These are phyloP conservation scores for Beta corolliflora DNA, from an alignment of 179 eudicot genomes.

Conservation along the genomic window DNA sequence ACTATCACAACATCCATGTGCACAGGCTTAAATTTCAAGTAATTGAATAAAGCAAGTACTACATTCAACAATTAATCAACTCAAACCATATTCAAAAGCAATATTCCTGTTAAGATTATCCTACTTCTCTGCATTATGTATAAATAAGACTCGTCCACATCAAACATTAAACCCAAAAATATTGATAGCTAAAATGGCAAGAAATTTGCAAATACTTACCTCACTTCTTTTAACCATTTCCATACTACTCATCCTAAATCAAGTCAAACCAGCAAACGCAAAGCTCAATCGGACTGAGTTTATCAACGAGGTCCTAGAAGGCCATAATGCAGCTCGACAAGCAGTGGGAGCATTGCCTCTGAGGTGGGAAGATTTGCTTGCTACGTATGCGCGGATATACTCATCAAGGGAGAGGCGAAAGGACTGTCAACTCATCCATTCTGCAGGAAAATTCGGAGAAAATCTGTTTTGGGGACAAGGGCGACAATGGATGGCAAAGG, in stretches of 20 bases:
- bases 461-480: conserved; percentile 35
- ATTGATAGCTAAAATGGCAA: conserved; percentile 10
- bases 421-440: conserved; percentile 34
- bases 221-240: conserved; percentile 2
- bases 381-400: conserved; percentile 32
- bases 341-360: conserved; percentile 30
- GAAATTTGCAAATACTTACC: neutral
- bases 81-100: neutral
- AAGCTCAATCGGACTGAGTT: conserved; percentile 27
- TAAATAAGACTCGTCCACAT: neutral
- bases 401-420: conserved; percentile 25
- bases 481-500: conserved; percentile 25
- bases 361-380: conserved; percentile 29
- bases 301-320: conserved; percentile 24
- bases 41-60: neutral
- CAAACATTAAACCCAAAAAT: conserved; percentile 6
- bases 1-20: conserved; percentile 8
- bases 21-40: neutral
- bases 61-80: neutral
- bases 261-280: conserved; percentile 19
- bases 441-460: conserved; percentile 26
- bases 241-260: conserved; percentile 18
- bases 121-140: neutral
- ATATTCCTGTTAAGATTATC: neutral
- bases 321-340: conserved; percentile 35